Base-by-base conservation (phyloP, 2,329 filamentous ascomycete genomes). In the Fusarium verticillioides region DNA sequence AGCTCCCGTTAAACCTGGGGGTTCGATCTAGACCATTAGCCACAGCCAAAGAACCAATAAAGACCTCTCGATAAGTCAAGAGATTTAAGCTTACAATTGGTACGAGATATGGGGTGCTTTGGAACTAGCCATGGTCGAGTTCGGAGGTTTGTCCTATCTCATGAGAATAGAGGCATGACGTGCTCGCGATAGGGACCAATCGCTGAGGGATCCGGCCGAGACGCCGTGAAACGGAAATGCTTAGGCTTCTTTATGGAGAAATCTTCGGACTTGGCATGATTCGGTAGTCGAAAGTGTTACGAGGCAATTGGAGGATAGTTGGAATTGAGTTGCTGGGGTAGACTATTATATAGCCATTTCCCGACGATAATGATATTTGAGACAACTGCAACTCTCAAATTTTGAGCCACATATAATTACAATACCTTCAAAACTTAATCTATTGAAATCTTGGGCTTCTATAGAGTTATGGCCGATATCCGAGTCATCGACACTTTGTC, bases 151-250 rank as follows among this genome's bases (percentile, higher is more conserved):
- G 34, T n/a, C 69, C 54, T 44, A 64, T 69, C 59, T 65, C 52
- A 43, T 53, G 39, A 30, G 42, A 30, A 66, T 62, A 57, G 68
- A 64, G 66, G 46, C 52, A 78, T 78, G 71, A 39, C 76, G 75
- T 78, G 75, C 72, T 64, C 43, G 63, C 58, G 52, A 56, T 50
- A 37, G 47, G 53, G 32, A 40, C 76, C 76, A 78, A 78, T 78
- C 73, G 66, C 64, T 64, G 68, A 6, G 10, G n/a, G 15, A 18
- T 32, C 73, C 72, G 76, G 61, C 76, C 75, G 76, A 78, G 64
- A 75, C 3, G 39, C 70, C 63, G 64, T 49, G 23, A 30, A 72
- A 58, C 7, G 23, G 13, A 3, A 26, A 8, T 2, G 1, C 11
- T 46, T 44, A 21, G 23, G 26, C 30, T 9, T 19, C 3, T 26